phyloP scores from a whole-genome alignment of 148 eudicot genomes.

The Oxyria digyna region DNA sequence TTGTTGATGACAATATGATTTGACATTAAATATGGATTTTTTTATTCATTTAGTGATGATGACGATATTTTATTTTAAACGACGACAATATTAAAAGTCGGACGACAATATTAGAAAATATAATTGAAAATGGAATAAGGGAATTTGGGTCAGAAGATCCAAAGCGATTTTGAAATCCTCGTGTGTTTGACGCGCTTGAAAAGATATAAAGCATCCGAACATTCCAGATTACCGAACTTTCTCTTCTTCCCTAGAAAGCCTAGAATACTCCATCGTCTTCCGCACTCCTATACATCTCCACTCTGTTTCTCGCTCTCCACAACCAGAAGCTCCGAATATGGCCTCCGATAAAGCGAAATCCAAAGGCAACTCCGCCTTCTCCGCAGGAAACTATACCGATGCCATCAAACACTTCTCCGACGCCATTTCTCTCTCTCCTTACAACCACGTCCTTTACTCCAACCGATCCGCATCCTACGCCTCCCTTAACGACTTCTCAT shows the following conservation, averaged over 20 bases:
- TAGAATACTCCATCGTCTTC: constrained; percentile 2
- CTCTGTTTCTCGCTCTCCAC: neutral
- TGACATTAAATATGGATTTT: no score
- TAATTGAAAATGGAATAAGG: no score
- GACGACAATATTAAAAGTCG: no score
- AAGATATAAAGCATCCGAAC: neutral
- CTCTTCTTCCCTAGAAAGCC: neutral
- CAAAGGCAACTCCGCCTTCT: constrained; percentile 86
- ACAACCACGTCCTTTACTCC: constrained; percentile 86
- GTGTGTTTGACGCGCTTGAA: neutral
- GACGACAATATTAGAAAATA: no score
- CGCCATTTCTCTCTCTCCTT: constrained; percentile 58
- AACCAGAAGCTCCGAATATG: constrained; percentile 13
- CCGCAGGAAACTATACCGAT: constrained; percentile 53
- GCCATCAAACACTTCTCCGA: constrained; percentile 75
- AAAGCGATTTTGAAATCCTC: neutral
- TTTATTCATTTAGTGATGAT: no score
- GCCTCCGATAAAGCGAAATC: constrained; percentile 96
- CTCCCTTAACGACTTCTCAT: constrained; percentile 42
- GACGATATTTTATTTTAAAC: no score
- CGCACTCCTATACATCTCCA: neutral
- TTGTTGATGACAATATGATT: no score
- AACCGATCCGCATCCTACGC: constrained; percentile 87
- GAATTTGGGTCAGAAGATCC: no score
- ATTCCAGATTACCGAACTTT: neutral